Base-by-base conservation (phyloP, 352 stramenopile species). In the Phytophthora macrochlamydospora region DNA sequence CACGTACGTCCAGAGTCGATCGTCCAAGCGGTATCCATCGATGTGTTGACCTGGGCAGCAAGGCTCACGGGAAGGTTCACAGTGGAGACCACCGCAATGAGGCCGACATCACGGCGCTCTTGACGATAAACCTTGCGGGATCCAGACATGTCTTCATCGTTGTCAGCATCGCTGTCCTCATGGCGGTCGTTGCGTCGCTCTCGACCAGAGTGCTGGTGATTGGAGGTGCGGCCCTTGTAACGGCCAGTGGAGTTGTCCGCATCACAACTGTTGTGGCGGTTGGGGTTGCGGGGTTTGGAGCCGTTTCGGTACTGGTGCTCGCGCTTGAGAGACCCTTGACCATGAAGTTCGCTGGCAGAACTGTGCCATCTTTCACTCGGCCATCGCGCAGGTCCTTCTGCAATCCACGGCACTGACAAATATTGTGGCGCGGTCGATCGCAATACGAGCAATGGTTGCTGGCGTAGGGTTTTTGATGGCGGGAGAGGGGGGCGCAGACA, bases 351-450 rank as follows among this genome's bases (percentile, higher is more conserved):
- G 50, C 50, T 30, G 50, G 33, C 4, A 56, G 50, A n/a, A 56
- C 33, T 1, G 50, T 56, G 31, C 50, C 50, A 4, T 3, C 50
- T 33, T 56, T 56, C 3, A 56, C 50, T 30, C 1, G 30, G 13
- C 50, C 50, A 32, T 56, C 50, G 0, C 32, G 50, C 6, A 56
- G 33, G 32, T 45, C 50, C 31, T 56, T 56, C 13, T 57, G 51
- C 11, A n/a, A 74, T 93, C 62, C 76, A 24, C 40, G 40, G 12
- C 40, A 46, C 40, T 57, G 51, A 2, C 35, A 37, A n/a, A 50
- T 57, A 6, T 49, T 1, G 24, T 57, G 51, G 18, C 37, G 51
- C 5, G 51, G 37, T 28, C 40, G 37, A 46, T 46, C 12, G 14
- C 40, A 46, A 13, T 46, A 46, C 6, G 40, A 46, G 40, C 40